phyloP scores from a whole-genome alignment of 2,329 filamentous ascomycete genomes.

The Aspergillus terreus region DNA sequence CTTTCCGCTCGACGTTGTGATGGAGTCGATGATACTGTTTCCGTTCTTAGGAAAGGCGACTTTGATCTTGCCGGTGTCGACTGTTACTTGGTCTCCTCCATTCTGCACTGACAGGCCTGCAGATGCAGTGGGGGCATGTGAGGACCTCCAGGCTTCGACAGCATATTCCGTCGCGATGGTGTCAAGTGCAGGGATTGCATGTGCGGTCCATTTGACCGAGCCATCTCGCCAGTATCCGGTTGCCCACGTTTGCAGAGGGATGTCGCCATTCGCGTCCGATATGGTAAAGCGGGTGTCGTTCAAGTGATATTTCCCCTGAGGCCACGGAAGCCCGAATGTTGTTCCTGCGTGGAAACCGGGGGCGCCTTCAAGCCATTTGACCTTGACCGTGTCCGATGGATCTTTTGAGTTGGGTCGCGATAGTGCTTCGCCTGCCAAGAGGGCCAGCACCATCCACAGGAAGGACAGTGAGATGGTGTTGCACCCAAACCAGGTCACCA shows the following conservation, averaged over 20 bases:
- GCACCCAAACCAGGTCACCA: too few species aligned
- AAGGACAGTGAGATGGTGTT: too few species aligned
- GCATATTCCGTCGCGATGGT: conserved; percentile 43
- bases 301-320: conserved; percentile 37
- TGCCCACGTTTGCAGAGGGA: conserved; percentile 52
- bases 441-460: too few species aligned
- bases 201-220: conserved; percentile 60
- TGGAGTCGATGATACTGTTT: conserved; percentile 36
- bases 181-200: conserved; percentile 49
- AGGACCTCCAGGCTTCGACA: conserved; percentile 25
- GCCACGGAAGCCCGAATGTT: conserved; percentile 45
- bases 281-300: conserved; percentile 38
- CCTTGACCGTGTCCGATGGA: conserved; percentile 1
- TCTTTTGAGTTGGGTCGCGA: background rate
- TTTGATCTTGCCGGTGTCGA: conserved; percentile 46
- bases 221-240: conserved; percentile 60
- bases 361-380: conserved; percentile 40
- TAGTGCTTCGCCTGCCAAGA: background rate
- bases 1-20: conserved; percentile 42
- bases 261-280: conserved; percentile 15
- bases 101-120: conserved; percentile 5
- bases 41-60: conserved; percentile 45
- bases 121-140: background rate
- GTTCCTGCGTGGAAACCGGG: conserved; percentile 35
- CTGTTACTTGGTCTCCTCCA: conserved; percentile 25